Evolutionary conservation across 2,329 filamentous ascomycete species (phyloP).

Genomic region (Pseudofabraea citricarpa): DNA sequence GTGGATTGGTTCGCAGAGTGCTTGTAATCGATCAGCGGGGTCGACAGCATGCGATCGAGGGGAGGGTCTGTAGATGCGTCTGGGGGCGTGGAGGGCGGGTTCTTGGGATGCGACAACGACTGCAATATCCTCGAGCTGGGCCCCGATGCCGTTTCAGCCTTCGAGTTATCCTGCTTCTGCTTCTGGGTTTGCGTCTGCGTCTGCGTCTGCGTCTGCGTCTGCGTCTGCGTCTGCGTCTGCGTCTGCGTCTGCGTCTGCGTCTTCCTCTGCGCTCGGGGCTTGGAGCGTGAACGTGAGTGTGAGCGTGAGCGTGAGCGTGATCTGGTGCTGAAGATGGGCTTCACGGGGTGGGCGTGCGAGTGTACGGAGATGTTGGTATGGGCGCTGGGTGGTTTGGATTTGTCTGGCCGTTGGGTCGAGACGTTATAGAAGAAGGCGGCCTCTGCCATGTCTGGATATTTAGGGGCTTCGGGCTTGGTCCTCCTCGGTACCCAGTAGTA

Average conservation of each 20-base stretch:
- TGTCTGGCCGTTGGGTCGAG: constrained; percentile 16
- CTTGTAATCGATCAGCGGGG: constrained; percentile 3
- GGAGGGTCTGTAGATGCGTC: neutral
- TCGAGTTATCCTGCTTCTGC: neutral
- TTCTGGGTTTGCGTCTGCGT: neutral
- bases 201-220: too few relatives aligned
- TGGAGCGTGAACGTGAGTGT: too few relatives aligned
- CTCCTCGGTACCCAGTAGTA: neutral
- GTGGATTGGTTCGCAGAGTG: constrained; percentile 1
- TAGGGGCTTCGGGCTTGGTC: neutral
- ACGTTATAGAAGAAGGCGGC: constrained; percentile 20
- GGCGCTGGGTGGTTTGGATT: constrained; percentile 16
- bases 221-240: too few relatives aligned
- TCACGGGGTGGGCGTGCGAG: constrained; percentile 17
- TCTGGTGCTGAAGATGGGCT: constrained; percentile 11
- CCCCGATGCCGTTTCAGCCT: neutral
- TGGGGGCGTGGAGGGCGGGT: neutral
- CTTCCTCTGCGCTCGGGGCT: neutral
- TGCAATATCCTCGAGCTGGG: neutral
- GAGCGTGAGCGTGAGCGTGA: too few relatives aligned
- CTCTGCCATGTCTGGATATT: constrained; percentile 20
- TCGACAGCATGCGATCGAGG: constrained; percentile 3
- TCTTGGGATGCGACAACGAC: neutral
- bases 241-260: too few relatives aligned
- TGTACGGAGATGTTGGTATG: constrained; percentile 16